Conservation (phyloP, 352 stramenopile genomes). For the Phytophthora cactorum region DNA sequence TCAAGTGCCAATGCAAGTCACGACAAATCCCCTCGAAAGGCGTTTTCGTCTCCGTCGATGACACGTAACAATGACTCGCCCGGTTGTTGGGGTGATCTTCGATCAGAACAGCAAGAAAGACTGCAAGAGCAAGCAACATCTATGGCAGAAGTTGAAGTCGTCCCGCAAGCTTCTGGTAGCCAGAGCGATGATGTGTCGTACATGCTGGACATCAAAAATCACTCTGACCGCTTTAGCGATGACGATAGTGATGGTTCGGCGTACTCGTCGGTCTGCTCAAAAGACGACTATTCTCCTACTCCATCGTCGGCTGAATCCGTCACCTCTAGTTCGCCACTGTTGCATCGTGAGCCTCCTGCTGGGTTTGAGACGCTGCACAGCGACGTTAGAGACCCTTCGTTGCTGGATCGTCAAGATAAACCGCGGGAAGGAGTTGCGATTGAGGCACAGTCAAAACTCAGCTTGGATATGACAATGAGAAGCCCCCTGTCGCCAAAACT, state of each 20-base stretch:
- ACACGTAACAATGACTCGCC: conserved; percentile 1
- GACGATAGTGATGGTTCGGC: conserved; percentile 35
- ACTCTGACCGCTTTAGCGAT: conserved; percentile 22
- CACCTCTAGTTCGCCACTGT: conserved; percentile 27
- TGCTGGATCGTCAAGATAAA: conserved; percentile 19
- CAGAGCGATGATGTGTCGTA: conserved; percentile 18
- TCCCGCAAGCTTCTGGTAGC: neutral
- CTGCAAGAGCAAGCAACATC: conserved; percentile 1
- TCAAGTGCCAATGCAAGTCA: conserved; percentile 4
- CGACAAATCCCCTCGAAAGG: conserved; percentile 35
- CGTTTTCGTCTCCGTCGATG: conserved; percentile 35
- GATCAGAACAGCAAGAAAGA: conserved; percentile 12
- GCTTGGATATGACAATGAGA: conserved; percentile 1
- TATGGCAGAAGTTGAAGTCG: neutral
- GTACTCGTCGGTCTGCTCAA: conserved; percentile 29
- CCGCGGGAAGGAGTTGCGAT: neutral
- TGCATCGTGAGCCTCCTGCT: conserved; percentile 12
- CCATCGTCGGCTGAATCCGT: conserved; percentile 23
- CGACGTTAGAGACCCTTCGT: conserved; percentile 15
- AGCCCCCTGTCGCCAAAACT: conserved; percentile 1
- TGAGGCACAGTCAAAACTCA: conserved; percentile 6
- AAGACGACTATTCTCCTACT: conserved; percentile 25
- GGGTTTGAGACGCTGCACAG: conserved; percentile 24
- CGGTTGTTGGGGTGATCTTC: conserved; percentile 17
- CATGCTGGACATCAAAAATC: conserved; percentile 25